Conservation (phyloP, 2,329 filamentous ascomycete species). For the Xylaria multiplex region DNA sequence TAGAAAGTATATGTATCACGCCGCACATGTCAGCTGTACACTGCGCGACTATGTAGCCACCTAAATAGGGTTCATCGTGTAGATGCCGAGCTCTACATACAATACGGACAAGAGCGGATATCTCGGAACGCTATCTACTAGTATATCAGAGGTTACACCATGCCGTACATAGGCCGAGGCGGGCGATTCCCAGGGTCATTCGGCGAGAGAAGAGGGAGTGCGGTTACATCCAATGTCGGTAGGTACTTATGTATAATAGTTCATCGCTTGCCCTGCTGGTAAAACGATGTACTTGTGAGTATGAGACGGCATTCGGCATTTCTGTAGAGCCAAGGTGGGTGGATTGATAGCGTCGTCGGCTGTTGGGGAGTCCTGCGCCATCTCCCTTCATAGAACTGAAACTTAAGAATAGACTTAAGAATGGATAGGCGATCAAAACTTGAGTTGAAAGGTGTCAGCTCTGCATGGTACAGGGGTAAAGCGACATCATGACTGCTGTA, state of each 20-base stretch:
- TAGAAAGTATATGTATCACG: background rate
- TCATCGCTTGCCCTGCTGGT: background rate
- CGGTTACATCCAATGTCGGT: background rate
- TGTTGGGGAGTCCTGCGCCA: conserved; percentile 4
- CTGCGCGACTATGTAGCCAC: background rate
- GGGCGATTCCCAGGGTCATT: background rate
- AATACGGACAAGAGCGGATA: conserved; percentile 3
- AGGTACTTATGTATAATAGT: background rate
- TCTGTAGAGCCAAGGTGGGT: background rate
- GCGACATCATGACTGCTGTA: conserved; percentile 9
- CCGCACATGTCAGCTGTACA: background rate
- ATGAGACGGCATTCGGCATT: conserved; percentile 16
- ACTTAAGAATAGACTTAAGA: background rate
- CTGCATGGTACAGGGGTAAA: conserved; percentile 13
- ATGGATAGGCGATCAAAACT: background rate
- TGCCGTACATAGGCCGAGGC: background rate
- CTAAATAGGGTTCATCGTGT: background rate
- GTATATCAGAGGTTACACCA: background rate
- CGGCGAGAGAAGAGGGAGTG: background rate
- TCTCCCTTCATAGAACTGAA: background rate
- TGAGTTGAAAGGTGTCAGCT: conserved; percentile 22
- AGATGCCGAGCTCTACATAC: background rate
- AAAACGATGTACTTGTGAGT: background rate
- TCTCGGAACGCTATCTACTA: conserved; percentile 4
- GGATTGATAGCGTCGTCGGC: no score